phyloP scores from a whole-genome alignment of 768 basidiomycete species.

The Naganishia friedmannii region DNA sequence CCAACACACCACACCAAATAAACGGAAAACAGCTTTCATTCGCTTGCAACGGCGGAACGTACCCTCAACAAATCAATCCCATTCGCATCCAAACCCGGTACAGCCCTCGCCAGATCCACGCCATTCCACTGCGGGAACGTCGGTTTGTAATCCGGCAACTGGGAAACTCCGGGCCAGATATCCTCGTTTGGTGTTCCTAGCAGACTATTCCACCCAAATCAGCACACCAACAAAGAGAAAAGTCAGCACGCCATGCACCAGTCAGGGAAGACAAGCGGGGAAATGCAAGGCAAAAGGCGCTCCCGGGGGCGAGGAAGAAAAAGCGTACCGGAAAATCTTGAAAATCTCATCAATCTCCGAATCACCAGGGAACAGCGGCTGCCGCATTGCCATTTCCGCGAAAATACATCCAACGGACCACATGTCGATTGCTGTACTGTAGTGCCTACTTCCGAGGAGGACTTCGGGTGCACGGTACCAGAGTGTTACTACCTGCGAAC shows the following conservation, averaged over 20 bases:
- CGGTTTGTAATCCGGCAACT: slow-evolving; percentile 89
- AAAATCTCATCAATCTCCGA: slow-evolving; percentile 99
- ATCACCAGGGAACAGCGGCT: slow-evolving; percentile 93
- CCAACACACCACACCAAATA: background rate
- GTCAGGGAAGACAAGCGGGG: background rate
- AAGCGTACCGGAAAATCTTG: slow-evolving; percentile 94
- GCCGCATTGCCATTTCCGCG: slow-evolving; percentile 95
- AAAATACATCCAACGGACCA: slow-evolving; percentile 99
- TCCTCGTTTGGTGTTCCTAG: slow-evolving; percentile 91
- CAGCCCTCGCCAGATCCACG: slow-evolving; percentile 66
- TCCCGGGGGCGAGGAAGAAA: no score
- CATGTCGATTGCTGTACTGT: slow-evolving; percentile 97
- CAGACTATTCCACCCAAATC: slow-evolving; percentile 59
- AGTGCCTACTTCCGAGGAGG: slow-evolving; percentile 88
- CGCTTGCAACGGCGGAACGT: slow-evolving; percentile 36
- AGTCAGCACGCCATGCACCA: background rate
- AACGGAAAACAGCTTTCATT: no score
- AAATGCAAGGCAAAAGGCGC: no score
- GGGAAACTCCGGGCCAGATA: slow-evolving; percentile 82
- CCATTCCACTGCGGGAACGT: slow-evolving; percentile 93
- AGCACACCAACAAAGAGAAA: background rate
- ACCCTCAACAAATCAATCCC: slow-evolving; percentile 81
- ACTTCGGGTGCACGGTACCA: slow-evolving; percentile 99
- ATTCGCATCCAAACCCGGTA: slow-evolving; percentile 68
- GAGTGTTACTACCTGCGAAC: slow-evolving; percentile 82